A percentile compares a stretch with the other conserved stretches of the same genome.
Conservation (phyloP, 768 basidiomycete genomes). For the Ramaria sp. region DNA sequence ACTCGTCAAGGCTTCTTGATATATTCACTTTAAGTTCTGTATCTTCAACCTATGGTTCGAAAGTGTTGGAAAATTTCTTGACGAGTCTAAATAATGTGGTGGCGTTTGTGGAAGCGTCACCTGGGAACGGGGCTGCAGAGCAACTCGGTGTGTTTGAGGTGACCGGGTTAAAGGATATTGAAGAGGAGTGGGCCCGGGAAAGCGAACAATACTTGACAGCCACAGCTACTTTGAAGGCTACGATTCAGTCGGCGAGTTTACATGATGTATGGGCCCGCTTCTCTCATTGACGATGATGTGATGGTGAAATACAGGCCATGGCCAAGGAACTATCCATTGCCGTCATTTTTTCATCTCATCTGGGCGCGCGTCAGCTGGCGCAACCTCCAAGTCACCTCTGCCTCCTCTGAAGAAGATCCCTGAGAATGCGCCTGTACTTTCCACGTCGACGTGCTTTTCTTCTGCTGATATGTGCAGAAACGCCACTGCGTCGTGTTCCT, state of each 20-base stretch:
- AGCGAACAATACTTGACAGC: constrained; percentile 48
- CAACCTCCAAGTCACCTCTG: constrained; percentile 36
- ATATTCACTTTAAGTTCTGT: constrained; percentile 30
- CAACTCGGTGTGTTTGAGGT: constrained; percentile 57
- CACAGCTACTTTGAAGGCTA: constrained; percentile 31
- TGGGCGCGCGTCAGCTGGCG: constrained; percentile 14
- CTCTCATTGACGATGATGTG: constrained; percentile 27
- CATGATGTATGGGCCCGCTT: constrained; percentile 19
- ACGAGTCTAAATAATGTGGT: constrained; percentile 34
- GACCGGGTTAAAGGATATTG: constrained; percentile 37
- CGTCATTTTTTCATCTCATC: constrained; percentile 34
- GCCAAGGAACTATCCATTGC: not conserved
- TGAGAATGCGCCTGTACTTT: constrained; percentile 41
- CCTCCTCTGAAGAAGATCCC: constrained; percentile 29
- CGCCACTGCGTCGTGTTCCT: constrained; percentile 57
- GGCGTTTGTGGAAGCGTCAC: constrained; percentile 40
- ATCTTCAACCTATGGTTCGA: constrained; percentile 15
- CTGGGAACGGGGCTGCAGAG: constrained; percentile 24
- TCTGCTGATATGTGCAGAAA: constrained; percentile 46
- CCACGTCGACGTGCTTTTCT: constrained; percentile 52
- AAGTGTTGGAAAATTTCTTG: constrained; percentile 26
- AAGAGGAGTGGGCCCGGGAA: constrained; percentile 32
- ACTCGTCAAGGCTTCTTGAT: constrained; percentile 24
- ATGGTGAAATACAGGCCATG: not conserved
- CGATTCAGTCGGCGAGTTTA: constrained; percentile 36